Percentiles rank a stretch among this genome's conserved stretches.
These are phyloP conservation scores for Blastobotrys persicus DNA, from an alignment of 1,139 yeast genomes.

Conservation along the genomic window DNA sequence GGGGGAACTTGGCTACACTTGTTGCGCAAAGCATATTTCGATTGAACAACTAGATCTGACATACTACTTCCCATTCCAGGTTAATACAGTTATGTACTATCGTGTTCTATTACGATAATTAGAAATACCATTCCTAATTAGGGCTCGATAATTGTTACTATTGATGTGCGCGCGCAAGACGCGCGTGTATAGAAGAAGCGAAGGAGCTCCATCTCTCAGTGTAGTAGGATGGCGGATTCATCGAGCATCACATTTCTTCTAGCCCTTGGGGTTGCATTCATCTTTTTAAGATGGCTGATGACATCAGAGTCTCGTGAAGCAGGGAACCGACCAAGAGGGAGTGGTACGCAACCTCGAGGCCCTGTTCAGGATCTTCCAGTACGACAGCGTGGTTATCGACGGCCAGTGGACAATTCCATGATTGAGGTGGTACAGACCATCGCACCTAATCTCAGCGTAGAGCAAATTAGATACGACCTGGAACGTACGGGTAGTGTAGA, in stretches of 20 bases:
- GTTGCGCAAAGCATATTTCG: too few species aligned
- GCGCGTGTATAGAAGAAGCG: too few species aligned
- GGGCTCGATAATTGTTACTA: too few species aligned
- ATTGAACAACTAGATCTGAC: too few species aligned
- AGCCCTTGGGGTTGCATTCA: slow-evolving; percentile 50
- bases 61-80: too few species aligned
- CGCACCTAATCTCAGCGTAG: slow-evolving; percentile 69
- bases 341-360: not conserved
- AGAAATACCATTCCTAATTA: too few species aligned
- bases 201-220: too few species aligned
- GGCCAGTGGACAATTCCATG: slow-evolving; percentile 77
- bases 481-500: slow-evolving; percentile 78
- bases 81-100: too few species aligned
- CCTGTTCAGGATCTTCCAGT: not conserved
- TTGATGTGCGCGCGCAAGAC: too few species aligned
- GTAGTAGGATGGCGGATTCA: slow-evolving; percentile 9
- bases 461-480: slow-evolving; percentile 56
- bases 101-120: too few species aligned
- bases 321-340: slow-evolving; percentile 9
- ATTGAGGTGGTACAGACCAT: slow-evolving; percentile 79
- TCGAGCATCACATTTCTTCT: slow-evolving; percentile 39
- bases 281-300: slow-evolving; percentile 61
- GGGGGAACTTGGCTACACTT: too few species aligned
- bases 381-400: slow-evolving; percentile 27
- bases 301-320: slow-evolving; percentile 44